A percentile compares a stretch with the other conserved stretches of the same genome.
Evolutionary conservation across 2,329 filamentous ascomycete genomes (phyloP).

Genomic region (Dothiorella sarmentorum): DNA sequence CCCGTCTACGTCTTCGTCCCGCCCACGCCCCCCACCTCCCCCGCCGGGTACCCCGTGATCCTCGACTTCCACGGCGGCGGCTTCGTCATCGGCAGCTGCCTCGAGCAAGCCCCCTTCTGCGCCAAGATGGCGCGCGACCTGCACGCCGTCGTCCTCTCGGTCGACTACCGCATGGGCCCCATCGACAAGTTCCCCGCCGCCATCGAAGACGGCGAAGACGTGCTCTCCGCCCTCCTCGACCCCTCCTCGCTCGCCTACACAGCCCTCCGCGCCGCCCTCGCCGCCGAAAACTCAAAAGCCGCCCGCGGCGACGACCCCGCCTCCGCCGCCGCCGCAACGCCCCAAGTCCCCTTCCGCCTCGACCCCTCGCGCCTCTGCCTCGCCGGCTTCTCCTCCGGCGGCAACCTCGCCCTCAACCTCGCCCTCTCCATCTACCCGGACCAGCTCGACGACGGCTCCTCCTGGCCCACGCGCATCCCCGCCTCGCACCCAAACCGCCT

Average conservation of each 20-base stretch:
- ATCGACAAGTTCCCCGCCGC: constrained; percentile 47
- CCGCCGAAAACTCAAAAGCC: constrained; percentile 22
- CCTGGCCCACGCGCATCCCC: constrained; percentile 39
- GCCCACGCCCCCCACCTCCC: constrained; percentile 24
- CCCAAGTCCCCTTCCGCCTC: constrained; percentile 26
- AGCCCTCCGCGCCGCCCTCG: neutral
- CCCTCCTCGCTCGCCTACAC: constrained; percentile 20
- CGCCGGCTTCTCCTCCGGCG: constrained; percentile 46
- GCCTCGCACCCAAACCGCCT: constrained; percentile 33
- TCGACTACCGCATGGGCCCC: constrained; percentile 49
- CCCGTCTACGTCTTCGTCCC: constrained; percentile 43
- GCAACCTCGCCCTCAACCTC: constrained; percentile 47
- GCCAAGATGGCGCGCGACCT: constrained; percentile 45
- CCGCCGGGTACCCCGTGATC: constrained; percentile 35
- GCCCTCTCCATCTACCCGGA: constrained; percentile 33
- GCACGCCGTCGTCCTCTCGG: constrained; percentile 42
- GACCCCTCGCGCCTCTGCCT: constrained; percentile 41
- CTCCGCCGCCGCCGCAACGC: too few species aligned
- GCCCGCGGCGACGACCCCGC: constrained; percentile 21
- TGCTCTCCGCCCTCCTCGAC: constrained; percentile 42
- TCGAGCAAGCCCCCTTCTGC: constrained; percentile 47
- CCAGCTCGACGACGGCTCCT: constrained; percentile 31
- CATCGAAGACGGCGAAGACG: constrained; percentile 48
- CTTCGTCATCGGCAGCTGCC: constrained; percentile 42
- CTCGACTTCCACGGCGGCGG: constrained; percentile 45